Base-by-base conservation (phyloP, 2,329 filamentous ascomycete species). In the Anthostomella pinea region DNA sequence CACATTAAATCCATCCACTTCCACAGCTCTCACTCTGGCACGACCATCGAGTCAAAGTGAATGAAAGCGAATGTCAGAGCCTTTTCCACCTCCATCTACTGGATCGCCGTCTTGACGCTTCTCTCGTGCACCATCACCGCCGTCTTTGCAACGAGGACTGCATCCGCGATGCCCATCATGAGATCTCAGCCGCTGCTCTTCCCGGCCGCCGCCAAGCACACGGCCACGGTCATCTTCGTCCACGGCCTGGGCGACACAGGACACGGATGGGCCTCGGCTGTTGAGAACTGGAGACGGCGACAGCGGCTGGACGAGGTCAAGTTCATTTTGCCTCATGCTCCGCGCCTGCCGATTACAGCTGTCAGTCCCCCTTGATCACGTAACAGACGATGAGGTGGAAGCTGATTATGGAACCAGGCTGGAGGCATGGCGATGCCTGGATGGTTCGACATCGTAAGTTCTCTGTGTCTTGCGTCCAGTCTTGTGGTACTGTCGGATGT, bases 301-400 rank as follows among this genome's bases (percentile, higher is more conserved):
- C 77, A 81, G 62, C 83, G 83, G 57, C 87, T 97, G 47, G 79
- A 89, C 39, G 85, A 96, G 65, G 87, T 95, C 60, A 85, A 91
- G 59, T 97, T 97, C 64, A 79, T 98, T 57, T 83, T 98, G 63
- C 93, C 93, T 11, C 87, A 95, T 67, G 93, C 93, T 18, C 89
- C 91, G 5, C 67, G 65, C 23, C 93, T 95, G 35, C 88, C 89
- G 20, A 87, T 96, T 58, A 90, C 88, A n/a, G 71, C 82, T 53
- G 84, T 88, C 66, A 56, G 76, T 67, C n/a, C 7, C n/a, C 18
- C 20, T 24, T 25, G 6, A 10, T 13, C 20, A 8, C 15, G 11
- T 27, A 27, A n/a, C n/a, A n/a, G n/a, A n/a, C n/a, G 9, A 15
- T 32, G 13, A 14, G 8, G n/a, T 32, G 30, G 11, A 19, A 14